phyloP scores from a whole-genome alignment of 345 rosid genomes.

The Gossypium rotundifolium region DNA sequence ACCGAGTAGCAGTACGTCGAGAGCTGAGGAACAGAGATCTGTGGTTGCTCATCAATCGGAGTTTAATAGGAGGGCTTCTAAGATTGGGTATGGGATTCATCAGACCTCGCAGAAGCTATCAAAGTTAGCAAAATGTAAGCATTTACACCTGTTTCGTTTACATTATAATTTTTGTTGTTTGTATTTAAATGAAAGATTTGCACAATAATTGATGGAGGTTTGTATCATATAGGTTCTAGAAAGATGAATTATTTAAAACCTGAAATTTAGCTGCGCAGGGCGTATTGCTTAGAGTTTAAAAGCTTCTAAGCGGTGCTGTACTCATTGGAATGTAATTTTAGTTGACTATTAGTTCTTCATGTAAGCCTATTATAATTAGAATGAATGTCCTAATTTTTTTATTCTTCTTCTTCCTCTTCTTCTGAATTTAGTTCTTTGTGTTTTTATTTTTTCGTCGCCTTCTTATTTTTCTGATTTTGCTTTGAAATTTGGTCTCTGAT shows the following conservation, averaged over 20 bases:
- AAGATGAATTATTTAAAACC: background rate
- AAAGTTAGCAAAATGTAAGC: constrained; percentile 73
- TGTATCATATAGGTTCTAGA: background rate
- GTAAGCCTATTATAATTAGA: background rate
- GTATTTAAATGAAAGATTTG: background rate
- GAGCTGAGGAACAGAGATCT: constrained; percentile 44
- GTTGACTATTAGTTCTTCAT: background rate
- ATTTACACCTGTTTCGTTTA: background rate
- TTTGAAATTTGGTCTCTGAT: background rate
- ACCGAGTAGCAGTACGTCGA: constrained; percentile 6
- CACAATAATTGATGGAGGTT: background rate
- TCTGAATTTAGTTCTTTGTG: no score
- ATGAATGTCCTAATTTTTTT: background rate
- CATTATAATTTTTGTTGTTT: background rate
- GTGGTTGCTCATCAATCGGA: constrained; percentile 55
- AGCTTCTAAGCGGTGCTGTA: background rate
- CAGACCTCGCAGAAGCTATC: constrained; percentile 81
- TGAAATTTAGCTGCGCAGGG: background rate
- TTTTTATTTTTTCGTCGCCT: no score
- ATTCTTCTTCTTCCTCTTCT: no score
- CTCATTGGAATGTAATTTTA: background rate
- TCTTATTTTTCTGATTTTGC: no score
- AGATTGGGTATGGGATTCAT: constrained; percentile 54
- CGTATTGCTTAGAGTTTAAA: background rate
- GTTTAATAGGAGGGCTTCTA: constrained; percentile 56